Evolutionary conservation across 2,329 filamentous ascomycete species (phyloP), one percentile per base, ranked within the genome.

Genomic region (Juglanconis sp.): DNA sequence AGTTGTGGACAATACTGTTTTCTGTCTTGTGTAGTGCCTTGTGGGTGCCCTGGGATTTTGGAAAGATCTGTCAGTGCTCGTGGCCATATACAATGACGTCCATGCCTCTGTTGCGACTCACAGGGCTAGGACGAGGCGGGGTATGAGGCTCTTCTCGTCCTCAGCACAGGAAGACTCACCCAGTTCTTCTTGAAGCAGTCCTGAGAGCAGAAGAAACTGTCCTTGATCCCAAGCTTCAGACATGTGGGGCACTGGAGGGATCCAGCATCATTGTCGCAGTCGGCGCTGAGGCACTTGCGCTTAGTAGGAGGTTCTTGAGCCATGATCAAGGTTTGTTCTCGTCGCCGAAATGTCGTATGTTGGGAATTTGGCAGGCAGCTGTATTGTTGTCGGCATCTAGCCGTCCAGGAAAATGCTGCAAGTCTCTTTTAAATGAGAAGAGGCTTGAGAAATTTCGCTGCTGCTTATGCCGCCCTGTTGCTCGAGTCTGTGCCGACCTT

Each of bases 111-210:
- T 17, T 51, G 44, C 46, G 53, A 47, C 32, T 31, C 32, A 15
- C 15, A 31, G n/a, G 42, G 17, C n/a, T 46, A 7, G 42, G 42
- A 17, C n/a, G 4, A 61, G 47, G 40, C n/a, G 50, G 53, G 17
- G 50, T 40, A 47, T 17, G 13, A n/a, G 44, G 42, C 24, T 10
- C 53, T 35, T 54, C 6, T 48, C 48, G 32, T 40, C 46, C 48
- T 24, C 49, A 17, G 42, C 49, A 40, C 48, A 38, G n/a, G n/a
- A 35, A 54, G 68, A 64, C 85, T 69, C 87, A 98, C 95, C 95
- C 95, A 99, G 81, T 92, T 99, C 76, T 87, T 89, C 83, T 97
- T 98, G 79, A 99, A 99, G 81, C 95, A 99, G 69, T 98, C 95
- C 76, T 99, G 95, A 34, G 92, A 92, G 80, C 95, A 99, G 79